A percentile compares a stretch with the other conserved stretches of the same genome.
Conservation (phyloP, 371 early-diverging fungal genomes). For the Rhizopus sp. region DNA sequence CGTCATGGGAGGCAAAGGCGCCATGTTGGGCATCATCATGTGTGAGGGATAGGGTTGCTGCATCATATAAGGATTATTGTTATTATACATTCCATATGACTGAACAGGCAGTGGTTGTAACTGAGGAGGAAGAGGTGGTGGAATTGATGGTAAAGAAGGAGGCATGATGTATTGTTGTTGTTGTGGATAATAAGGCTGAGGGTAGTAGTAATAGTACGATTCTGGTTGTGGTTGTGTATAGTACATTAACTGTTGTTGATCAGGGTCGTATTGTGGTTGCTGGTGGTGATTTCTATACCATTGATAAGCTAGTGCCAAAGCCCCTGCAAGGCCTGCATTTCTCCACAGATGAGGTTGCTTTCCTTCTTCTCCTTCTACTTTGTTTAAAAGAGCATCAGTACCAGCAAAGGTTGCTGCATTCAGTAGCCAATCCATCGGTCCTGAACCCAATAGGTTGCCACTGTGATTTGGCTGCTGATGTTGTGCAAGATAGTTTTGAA, state of each 20-base stretch:
- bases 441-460: slow-evolving; percentile 4
- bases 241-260: background rate
- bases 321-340: slow-evolving; percentile 28
- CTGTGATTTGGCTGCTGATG: background rate
- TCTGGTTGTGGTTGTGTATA: too few relatives aligned
- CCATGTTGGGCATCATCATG: background rate
- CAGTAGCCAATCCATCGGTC: slow-evolving; percentile 21
- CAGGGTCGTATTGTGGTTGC: slow-evolving; percentile 8
- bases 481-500: slow-evolving; percentile 15
- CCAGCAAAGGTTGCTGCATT: slow-evolving; percentile 26
- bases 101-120: too few relatives aligned
- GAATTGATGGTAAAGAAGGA: too few relatives aligned
- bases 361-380: slow-evolving; percentile 15
- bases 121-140: too few relatives aligned
- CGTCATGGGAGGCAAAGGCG: background rate
- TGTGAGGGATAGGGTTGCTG: background rate
- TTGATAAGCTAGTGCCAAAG: slow-evolving; percentile 25
- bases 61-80: background rate
- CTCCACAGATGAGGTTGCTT: slow-evolving; percentile 21
- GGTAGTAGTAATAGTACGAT: background rate
- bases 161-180: background rate
- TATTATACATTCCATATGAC: background rate
- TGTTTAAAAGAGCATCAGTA: slow-evolving; percentile 20
- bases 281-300: slow-evolving; percentile 19
- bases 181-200: background rate